A percentile compares a stretch with the other conserved stretches of the same genome.
Evolutionary conservation across 305 asterid species (phyloP).

Genomic region (Lippia alba): DNA sequence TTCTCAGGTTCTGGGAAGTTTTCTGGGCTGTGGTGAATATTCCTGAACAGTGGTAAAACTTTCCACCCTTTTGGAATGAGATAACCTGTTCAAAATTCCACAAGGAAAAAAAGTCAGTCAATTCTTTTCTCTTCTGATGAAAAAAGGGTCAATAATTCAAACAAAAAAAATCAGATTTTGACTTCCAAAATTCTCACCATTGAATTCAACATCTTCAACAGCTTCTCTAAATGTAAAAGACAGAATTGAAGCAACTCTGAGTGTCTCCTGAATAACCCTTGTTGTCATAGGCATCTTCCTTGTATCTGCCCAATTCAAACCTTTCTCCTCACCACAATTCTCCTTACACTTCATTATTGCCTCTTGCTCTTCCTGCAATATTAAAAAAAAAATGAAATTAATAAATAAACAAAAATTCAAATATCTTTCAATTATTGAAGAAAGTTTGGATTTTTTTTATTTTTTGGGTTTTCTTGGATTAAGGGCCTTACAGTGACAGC

Average conservation of each 20-base stretch:
- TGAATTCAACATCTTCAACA: conserved; percentile 88
- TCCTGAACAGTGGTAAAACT: conserved; percentile 84
- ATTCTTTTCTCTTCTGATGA: not conserved
- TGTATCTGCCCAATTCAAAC: conserved; percentile 72
- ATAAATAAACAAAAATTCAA: not conserved
- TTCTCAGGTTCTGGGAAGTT: conserved; percentile 87
- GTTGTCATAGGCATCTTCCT: conserved; percentile 82
- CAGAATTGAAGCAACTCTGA: conserved; percentile 85
- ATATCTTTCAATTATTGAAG: not conserved
- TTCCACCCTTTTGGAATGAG: conserved; percentile 95
- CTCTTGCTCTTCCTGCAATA: conserved; percentile 82
- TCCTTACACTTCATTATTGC: conserved; percentile 60
- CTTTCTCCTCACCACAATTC: conserved; percentile 52
- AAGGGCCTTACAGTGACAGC: conserved; percentile 79
- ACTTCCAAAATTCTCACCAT: conserved; percentile 54
- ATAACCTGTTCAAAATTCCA: conserved; percentile 53
- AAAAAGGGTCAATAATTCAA: no score
- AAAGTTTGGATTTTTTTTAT: not conserved
- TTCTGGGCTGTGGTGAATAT: conserved; percentile 92
- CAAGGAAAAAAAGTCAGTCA: not conserved
- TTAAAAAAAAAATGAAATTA: no score
- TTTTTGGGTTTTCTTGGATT: not conserved
- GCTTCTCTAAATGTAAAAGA: conserved; percentile 98
- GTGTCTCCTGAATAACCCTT: conserved; percentile 90
- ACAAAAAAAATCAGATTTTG: not conserved